These are phyloP conservation scores for Paraglomus brasilianum DNA, from an alignment of 192 early-diverging fungal species.

Conservation along the genomic window DNA sequence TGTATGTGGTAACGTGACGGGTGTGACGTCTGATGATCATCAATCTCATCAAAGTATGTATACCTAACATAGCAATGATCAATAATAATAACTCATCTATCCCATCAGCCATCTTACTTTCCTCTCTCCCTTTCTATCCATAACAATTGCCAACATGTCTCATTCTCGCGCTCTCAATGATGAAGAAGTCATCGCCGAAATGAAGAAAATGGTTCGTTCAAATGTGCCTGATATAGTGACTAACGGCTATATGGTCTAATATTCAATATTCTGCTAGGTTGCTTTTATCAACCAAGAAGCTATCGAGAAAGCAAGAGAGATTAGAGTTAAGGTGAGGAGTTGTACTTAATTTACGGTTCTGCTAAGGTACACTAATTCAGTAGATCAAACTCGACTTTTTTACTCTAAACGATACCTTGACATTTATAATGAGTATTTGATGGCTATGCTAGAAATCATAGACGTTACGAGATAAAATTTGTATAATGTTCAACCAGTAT, in stretches of 20 bases:
- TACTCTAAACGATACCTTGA: not conserved
- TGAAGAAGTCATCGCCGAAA: conserved; percentile 92
- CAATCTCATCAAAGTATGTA: too few relatives aligned
- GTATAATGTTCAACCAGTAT: not conserved
- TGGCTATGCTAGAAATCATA: not conserved
- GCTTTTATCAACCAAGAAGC: conserved; percentile 99
- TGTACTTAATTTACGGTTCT: too few relatives aligned
- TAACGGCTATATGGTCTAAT: not conserved
- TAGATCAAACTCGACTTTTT: too few relatives aligned
- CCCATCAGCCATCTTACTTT: too few relatives aligned
- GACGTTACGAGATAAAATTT: not conserved
- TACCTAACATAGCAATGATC: too few relatives aligned
- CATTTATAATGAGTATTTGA: not conserved
- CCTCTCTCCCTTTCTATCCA: too few relatives aligned
- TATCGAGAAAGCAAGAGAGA: conserved; percentile 95
- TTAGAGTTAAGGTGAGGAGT: conserved; percentile 93
- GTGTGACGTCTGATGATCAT: too few relatives aligned
- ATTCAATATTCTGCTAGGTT: conserved; percentile 52
- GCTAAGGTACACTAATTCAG: too few relatives aligned
- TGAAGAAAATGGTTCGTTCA: conserved; percentile 94
- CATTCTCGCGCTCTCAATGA: conserved; percentile 80
- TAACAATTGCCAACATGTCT: too few relatives aligned
- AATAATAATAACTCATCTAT: too few relatives aligned
- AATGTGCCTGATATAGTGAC: not conserved
- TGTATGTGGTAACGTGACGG: too few relatives aligned